Conservation (phyloP, 441 rosid species). For the Arabidopsis hybrid region DNA sequence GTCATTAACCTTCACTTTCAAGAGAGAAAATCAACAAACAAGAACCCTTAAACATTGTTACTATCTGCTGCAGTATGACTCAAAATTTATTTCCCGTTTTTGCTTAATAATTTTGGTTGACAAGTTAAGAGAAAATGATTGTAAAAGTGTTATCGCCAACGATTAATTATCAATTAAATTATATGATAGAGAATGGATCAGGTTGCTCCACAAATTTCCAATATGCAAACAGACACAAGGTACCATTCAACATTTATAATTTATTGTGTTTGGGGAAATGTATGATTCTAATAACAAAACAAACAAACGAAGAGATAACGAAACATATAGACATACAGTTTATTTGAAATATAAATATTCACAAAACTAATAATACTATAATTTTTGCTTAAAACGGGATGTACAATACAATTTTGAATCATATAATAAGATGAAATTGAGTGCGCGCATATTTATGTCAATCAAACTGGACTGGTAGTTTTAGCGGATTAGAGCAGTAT, state of each 20-base stretch:
- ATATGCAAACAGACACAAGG: conserved; percentile 36
- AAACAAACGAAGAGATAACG: conserved; percentile 1
- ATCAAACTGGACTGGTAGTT: neutral
- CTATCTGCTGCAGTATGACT: neutral
- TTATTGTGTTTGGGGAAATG: conserved; percentile 27
- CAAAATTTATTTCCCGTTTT: neutral
- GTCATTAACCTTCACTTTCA: neutral
- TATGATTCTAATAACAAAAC: conserved; percentile 28
- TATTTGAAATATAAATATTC: no score
- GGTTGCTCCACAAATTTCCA: conserved; percentile 39
- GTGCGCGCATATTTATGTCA: no score
- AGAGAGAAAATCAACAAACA: neutral
- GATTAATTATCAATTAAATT: neutral
- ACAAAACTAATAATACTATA: neutral
- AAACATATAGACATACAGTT: neutral
- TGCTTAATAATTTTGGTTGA: neutral
- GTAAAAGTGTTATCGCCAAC: neutral
- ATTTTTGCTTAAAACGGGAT: neutral
- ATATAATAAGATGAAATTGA: no score
- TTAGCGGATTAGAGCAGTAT: neutral
- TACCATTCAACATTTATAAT: conserved; percentile 13
- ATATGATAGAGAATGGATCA: conserved; percentile 31
- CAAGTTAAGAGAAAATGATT: neutral
- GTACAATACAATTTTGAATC: neutral
- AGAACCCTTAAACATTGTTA: neutral